Conservation (phyloP, 2,329 filamentous ascomycete species). For the Nothopassalora personata region DNA sequence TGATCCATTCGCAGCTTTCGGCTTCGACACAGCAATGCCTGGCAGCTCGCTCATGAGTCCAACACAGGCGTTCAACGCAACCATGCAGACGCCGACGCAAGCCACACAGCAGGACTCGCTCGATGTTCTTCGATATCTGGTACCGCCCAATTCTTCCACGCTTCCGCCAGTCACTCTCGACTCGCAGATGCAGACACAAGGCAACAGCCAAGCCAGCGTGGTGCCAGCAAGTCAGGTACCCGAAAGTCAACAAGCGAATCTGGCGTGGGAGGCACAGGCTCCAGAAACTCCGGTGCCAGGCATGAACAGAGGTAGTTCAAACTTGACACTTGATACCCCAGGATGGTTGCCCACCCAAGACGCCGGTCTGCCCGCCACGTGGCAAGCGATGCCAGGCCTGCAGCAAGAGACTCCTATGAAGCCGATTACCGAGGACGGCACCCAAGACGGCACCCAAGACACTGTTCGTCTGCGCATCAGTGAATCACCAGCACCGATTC, state of each 20-base stretch:
- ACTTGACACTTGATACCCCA: conserved; percentile 26
- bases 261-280: conserved; percentile 32
- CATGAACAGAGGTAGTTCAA: conserved; percentile 19
- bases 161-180: conserved; percentile 21
- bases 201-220: conserved; percentile 15
- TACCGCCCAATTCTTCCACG: conserved; percentile 28
- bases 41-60: conserved; percentile 29
- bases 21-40: conserved; percentile 22
- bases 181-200: conserved; percentile 10
- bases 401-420: conserved; percentile 17
- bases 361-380: conserved; percentile 26
- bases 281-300: conserved; percentile 27
- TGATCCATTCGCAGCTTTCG: conserved; percentile 32
- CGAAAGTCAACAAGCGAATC: conserved; percentile 33
- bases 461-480: conserved; percentile 30
- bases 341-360: conserved; percentile 34
- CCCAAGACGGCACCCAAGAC: conserved; percentile 31
- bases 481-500: conserved; percentile 25
- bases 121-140: conserved; percentile 31
- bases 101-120: conserved; percentile 40
- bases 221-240: conserved; percentile 24
- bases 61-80: conserved; percentile 33
- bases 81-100: conserved; percentile 34
- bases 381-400: conserved; percentile 16
- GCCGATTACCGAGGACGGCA: conserved; percentile 23